Percentiles rank a stretch among this genome's conserved stretches.
phyloP scores from a whole-genome alignment of 163 green algal genomes.

The Smithsoniella earleae region DNA sequence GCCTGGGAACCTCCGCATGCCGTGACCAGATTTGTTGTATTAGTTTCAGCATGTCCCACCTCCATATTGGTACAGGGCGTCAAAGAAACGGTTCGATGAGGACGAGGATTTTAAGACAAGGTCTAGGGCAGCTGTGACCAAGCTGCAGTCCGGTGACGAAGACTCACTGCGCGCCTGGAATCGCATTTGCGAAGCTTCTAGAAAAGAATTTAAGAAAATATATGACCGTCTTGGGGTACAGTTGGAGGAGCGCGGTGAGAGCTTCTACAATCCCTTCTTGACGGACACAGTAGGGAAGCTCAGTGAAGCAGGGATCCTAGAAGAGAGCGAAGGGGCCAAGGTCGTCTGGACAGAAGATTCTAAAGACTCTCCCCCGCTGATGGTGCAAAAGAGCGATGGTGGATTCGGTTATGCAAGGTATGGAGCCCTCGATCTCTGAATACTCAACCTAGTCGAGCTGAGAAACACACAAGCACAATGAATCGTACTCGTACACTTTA shows the following conservation, averaged over 20 bases:
- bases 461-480: too few species aligned
- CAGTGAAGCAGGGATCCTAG: slow-evolving; percentile 60
- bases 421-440: background rate
- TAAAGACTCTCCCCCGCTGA: slow-evolving; percentile 71
- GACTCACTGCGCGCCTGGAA: slow-evolving; percentile 52
- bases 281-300: slow-evolving; percentile 70
- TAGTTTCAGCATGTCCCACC: too few species aligned
- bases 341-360: slow-evolving; percentile 47
- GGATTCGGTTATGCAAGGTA: slow-evolving; percentile 87
- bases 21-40: too few species aligned
- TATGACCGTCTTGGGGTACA: slow-evolving; percentile 73
- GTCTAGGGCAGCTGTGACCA: slow-evolving; percentile 74
- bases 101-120: slow-evolving; percentile 92
- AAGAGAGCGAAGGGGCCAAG: slow-evolving; percentile 76
- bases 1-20: too few species aligned
- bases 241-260: slow-evolving; percentile 73
- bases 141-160: slow-evolving; percentile 64
- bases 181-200: slow-evolving; percentile 53
- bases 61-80: slow-evolving; percentile 80
- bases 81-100: slow-evolving; percentile 90
- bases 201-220: slow-evolving; percentile 75
- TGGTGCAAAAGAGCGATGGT: slow-evolving; percentile 92
- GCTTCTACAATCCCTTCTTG: slow-evolving; percentile 93
- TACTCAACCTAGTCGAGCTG: too few species aligned
- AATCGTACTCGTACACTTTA: too few species aligned